Conservation (phyloP, 352 stramenopile species). For the Phytophthora nicotianae region DNA sequence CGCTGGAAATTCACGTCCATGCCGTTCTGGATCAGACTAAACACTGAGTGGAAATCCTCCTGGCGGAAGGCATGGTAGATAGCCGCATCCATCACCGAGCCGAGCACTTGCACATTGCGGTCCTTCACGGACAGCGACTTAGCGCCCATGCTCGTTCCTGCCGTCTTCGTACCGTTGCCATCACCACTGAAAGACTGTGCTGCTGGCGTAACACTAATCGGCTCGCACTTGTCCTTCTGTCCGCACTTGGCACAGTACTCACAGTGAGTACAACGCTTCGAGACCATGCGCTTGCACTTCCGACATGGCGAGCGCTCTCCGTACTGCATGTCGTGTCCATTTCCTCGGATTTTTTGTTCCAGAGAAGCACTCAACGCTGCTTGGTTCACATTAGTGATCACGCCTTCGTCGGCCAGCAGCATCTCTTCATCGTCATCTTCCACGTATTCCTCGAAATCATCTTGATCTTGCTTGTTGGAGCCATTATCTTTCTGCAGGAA, state of each 20-base stretch:
- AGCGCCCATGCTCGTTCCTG: constrained; percentile 17
- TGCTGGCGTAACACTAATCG: constrained; percentile 30
- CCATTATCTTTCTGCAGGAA: constrained; percentile 61
- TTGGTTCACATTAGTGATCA: constrained; percentile 84
- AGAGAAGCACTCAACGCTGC: constrained; percentile 68
- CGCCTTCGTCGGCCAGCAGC: constrained; percentile 49
- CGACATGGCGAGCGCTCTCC: constrained; percentile 66
- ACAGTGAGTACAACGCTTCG: constrained; percentile 76
- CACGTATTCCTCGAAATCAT: constrained; percentile 65
- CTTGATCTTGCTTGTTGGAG: constrained; percentile 40
- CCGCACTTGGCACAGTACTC: constrained; percentile 74
- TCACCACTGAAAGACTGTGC: constrained; percentile 9
- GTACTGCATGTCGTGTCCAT: constrained; percentile 81
- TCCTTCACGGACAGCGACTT: constrained; percentile 69
- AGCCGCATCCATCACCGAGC: constrained; percentile 82
- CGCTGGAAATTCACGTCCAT: constrained; percentile 90
- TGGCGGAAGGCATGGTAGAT: constrained; percentile 82
- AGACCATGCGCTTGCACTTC: constrained; percentile 73
- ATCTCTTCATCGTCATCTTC: constrained; percentile 75
- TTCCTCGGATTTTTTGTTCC: constrained; percentile 69
- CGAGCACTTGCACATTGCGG: constrained; percentile 77
- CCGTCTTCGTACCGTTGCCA: constrained; percentile 4
- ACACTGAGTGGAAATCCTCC: constrained; percentile 83
- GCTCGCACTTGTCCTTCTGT: constrained; percentile 69
- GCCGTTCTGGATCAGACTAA: constrained; percentile 80